Evolutionary conservation across 208 protist genomes (phyloP).

Genomic region (Leishmania arabica): DNA sequence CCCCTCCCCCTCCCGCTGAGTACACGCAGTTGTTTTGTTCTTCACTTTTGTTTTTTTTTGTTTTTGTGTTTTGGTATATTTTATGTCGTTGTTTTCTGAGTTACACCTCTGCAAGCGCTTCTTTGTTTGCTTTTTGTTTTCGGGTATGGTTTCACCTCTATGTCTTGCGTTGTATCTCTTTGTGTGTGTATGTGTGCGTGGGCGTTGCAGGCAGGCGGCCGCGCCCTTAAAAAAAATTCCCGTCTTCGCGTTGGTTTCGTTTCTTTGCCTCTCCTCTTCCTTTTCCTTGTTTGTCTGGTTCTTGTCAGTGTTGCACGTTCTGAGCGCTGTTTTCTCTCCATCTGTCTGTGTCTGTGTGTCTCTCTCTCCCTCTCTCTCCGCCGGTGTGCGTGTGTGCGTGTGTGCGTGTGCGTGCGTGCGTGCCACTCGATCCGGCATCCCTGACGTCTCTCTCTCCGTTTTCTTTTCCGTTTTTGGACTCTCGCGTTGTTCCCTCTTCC

Average conservation of each 20-base stretch:
- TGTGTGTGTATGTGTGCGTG: not conserved
- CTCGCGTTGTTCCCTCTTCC: not conserved
- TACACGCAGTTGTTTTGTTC: not conserved
- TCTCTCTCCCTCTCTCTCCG: not conserved
- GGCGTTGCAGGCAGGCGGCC: not conserved
- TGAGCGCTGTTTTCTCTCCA: not conserved
- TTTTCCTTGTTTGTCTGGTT: not conserved
- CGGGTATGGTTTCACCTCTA: not conserved
- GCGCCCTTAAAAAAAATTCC: conserved; percentile 4
- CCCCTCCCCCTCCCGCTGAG: not conserved
- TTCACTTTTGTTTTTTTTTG: not conserved
- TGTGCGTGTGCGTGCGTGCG: not conserved
- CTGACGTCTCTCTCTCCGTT: not conserved
- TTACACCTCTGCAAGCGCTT: conserved; percentile 8
- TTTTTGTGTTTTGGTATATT: no score
- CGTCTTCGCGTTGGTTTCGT: not conserved
- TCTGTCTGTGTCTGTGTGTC: conserved; percentile 2
- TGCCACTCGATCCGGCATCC: not conserved
- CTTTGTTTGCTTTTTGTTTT: conserved; percentile 11
- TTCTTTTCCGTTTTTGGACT: not conserved
- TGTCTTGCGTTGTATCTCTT: not conserved
- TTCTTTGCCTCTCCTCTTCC: not conserved
- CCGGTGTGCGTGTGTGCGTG: not conserved
- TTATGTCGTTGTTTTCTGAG: not conserved
- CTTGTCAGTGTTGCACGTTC: not conserved